A percentile compares a stretch with the other conserved stretches of the same genome.
Evolutionary conservation across 2,329 filamentous ascomycete species (phyloP).

Genomic region (Decorospora gaudefroyi): DNA sequence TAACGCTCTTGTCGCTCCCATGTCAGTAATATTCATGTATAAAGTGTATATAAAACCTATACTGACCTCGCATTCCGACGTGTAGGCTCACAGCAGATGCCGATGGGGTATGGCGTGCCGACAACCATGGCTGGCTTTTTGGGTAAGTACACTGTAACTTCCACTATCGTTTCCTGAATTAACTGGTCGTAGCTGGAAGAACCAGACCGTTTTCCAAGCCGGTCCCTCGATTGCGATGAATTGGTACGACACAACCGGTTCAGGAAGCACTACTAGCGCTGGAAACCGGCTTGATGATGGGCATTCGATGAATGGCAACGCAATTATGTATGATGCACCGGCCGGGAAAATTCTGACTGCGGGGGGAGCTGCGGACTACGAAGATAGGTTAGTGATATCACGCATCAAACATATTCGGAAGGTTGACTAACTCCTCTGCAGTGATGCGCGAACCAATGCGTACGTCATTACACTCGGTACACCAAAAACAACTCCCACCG

Average conservation of each 20-base stretch:
- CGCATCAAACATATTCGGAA: not conserved
- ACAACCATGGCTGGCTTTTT: slow-evolving; percentile 62
- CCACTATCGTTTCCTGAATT: not conserved
- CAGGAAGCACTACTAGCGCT: slow-evolving; percentile 50
- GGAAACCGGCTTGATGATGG: slow-evolving; percentile 52
- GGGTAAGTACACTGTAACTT: slow-evolving; percentile 18
- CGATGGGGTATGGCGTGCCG: slow-evolving; percentile 52
- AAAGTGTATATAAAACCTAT: no score
- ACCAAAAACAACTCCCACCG: slow-evolving; percentile 26
- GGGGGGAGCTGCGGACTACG: slow-evolving; percentile 57
- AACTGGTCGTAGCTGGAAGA: slow-evolving; percentile 47
- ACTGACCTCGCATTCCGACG: no score
- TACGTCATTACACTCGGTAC: slow-evolving; percentile 57
- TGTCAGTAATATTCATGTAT: no score
- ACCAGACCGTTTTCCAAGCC: slow-evolving; percentile 58
- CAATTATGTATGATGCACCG: slow-evolving; percentile 62
- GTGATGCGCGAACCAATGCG: slow-evolving; percentile 52
- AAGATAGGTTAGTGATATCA: slow-evolving; percentile 1
- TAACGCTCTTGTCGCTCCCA: slow-evolving; percentile 53
- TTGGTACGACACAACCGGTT: slow-evolving; percentile 58
- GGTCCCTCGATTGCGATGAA: slow-evolving; percentile 61
- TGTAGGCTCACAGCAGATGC: slow-evolving; percentile 57
- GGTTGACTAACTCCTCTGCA: slow-evolving; percentile 6
- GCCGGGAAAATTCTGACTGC: slow-evolving; percentile 59
- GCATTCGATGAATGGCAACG: slow-evolving; percentile 61